These are phyloP conservation scores for Zymoseptoria pseudotritici DNA, from an alignment of 2,329 filamentous ascomycete genomes.

Conservation along the genomic window DNA sequence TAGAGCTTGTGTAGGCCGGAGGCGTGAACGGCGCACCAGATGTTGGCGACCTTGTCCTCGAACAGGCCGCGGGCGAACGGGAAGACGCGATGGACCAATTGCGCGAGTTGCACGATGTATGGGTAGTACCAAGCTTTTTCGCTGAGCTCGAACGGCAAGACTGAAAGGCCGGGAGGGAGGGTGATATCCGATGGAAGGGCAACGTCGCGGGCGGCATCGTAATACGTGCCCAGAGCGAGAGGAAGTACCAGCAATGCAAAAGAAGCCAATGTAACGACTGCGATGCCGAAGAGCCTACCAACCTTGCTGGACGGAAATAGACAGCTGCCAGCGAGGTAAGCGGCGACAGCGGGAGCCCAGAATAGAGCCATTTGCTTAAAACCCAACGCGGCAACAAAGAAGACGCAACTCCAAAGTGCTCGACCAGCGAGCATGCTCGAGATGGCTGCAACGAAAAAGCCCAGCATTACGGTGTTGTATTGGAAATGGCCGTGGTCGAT, in stretches of 20 bases:
- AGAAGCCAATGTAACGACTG: constrained; percentile 61
- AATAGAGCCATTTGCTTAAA: constrained; percentile 99
- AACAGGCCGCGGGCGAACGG: constrained; percentile 93
- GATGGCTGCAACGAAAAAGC: constrained; percentile 76
- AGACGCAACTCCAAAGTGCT: constrained; percentile 80
- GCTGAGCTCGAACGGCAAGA: constrained; percentile 51
- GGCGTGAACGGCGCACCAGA: constrained; percentile 91
- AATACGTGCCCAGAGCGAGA: constrained; percentile 62
- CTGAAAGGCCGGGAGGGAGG: constrained; percentile 54
- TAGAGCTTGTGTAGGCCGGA: constrained; percentile 69
- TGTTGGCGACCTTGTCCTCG: constrained; percentile 97
- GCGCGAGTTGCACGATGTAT: constrained; percentile 66
- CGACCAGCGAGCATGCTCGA: constrained; percentile 82
- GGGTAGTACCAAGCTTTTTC: constrained; percentile 65
- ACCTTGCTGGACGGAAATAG: constrained; percentile 65
- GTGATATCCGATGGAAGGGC: constrained; percentile 45
- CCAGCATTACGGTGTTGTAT: constrained; percentile 98
- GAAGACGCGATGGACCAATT: constrained; percentile 87
- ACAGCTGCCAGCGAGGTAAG: constrained; percentile 81
- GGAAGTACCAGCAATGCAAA: constrained; percentile 73
- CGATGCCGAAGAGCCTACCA: constrained; percentile 65
- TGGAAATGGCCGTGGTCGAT: constrained; percentile 96
- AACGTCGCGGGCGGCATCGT: constrained; percentile 60
- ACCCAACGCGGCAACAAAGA: constrained; percentile 87
- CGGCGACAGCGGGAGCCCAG: constrained; percentile 88